Evolutionary conservation across 768 basidiomycete genomes (phyloP).

Genomic region (Termitomyces sp.): DNA sequence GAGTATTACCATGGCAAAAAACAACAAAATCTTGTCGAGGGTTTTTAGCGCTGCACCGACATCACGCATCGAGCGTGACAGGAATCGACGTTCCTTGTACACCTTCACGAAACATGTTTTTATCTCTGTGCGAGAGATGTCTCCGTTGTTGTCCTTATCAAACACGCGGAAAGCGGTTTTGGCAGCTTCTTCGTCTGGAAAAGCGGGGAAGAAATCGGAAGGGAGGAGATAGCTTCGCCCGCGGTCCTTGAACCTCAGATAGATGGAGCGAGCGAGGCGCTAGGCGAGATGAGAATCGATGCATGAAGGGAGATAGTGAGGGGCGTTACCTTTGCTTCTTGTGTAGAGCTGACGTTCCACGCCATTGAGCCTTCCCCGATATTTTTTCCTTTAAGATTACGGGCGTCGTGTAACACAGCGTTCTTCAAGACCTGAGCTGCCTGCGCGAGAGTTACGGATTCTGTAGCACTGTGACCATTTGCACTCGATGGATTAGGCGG

Average conservation of each 20-base stretch:
- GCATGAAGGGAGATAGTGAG: neutral
- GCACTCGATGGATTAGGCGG: constrained; percentile 25
- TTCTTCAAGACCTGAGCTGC: constrained; percentile 64
- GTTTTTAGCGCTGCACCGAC: constrained; percentile 62
- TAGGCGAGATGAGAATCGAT: constrained; percentile 15
- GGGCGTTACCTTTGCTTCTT: constrained; percentile 58
- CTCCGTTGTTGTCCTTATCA: constrained; percentile 72
- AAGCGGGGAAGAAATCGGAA: constrained; percentile 69
- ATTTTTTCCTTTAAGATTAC: constrained; percentile 54
- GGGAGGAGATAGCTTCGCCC: constrained; percentile 56
- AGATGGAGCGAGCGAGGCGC: constrained; percentile 67
- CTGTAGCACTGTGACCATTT: constrained; percentile 13
- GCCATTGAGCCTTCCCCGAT: constrained; percentile 34
- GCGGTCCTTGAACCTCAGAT: constrained; percentile 51
- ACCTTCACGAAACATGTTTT: constrained; percentile 61
- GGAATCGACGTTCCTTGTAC: constrained; percentile 74
- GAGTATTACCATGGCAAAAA: constrained; percentile 57
- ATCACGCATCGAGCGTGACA: constrained; percentile 74
- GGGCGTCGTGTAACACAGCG: constrained; percentile 72
- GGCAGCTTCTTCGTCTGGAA: constrained; percentile 48
- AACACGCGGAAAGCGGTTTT: constrained; percentile 69
- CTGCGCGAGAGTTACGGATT: constrained; percentile 39
- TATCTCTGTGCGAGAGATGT: constrained; percentile 70
- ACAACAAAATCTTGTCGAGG: constrained; percentile 56
- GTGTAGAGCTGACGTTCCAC: constrained; percentile 50